phyloP scores from a whole-genome alignment of 2,329 filamentous ascomycete genomes.

The Botrytis tulipae region DNA sequence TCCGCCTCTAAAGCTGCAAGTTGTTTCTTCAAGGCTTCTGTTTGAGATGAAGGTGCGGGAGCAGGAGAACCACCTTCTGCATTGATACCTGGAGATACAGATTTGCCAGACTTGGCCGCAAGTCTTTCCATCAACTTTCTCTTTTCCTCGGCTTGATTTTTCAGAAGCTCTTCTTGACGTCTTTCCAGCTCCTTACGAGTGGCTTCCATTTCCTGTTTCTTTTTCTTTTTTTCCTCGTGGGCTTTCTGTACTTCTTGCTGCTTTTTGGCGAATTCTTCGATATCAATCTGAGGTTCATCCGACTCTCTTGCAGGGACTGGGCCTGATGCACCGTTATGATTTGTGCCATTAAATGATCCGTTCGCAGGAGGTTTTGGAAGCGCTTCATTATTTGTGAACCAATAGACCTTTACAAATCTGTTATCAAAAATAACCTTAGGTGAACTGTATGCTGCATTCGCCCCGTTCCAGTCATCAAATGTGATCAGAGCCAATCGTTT shows the following conservation, averaged over 20 bases:
- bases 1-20: constrained; percentile 72
- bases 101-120: constrained; percentile 49
- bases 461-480: constrained; percentile 63
- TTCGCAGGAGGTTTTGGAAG: constrained; percentile 36
- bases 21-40: constrained; percentile 66
- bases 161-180: constrained; percentile 59
- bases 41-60: constrained; percentile 44
- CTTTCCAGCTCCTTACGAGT: constrained; percentile 63
- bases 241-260: constrained; percentile 71
- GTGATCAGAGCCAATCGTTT: constrained; percentile 68
- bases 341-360: constrained; percentile 35
- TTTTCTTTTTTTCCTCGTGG: constrained; percentile 63
- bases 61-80: constrained; percentile 26
- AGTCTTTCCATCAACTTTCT: constrained; percentile 61
- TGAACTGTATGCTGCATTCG: constrained; percentile 69
- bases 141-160: constrained; percentile 64
- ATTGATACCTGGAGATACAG: constrained; percentile 23
- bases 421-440: constrained; percentile 84
- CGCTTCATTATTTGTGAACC: constrained; percentile 58
- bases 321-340: constrained; percentile 33
- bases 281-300: constrained; percentile 56
- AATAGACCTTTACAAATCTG: constrained; percentile 81
- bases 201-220: constrained; percentile 61
- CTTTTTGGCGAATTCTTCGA: constrained; percentile 65
- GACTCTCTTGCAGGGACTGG: constrained; percentile 28